Evolutionary conservation across 495 filamentous ascomycete species (phyloP), one percentile per base, ranked within the genome.

Genomic region (Astrothelium macrocarpum): DNA sequence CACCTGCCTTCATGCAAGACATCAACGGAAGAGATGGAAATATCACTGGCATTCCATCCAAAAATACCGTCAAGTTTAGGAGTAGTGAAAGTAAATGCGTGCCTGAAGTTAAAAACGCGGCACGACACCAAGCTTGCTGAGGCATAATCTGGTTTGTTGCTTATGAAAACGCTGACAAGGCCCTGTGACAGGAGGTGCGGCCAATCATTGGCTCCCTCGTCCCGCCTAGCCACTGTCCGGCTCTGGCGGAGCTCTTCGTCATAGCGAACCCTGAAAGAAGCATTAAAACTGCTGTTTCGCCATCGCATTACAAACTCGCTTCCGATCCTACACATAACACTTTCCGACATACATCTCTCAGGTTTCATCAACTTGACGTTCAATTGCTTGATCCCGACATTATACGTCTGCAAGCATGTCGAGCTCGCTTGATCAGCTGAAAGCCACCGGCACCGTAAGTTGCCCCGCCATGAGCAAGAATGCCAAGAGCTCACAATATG

Each of bases 361-460:
- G 11, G 2, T 10, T 9, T 16, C 49, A 56, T 29, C 20, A 26
- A 9, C 45, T 20, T 16, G 12, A 29, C 49, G 29, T 9, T 20
- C 25, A 9, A 56, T 9, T 5, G 7, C 9, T 29, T 20, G 23
- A 49, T 49, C n/a, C 5, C 10, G 5, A 12, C n/a, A 49, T n/a
- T 20, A 5, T 49, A 49, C n/a, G 5, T 12, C 32, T 46, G 45
- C 43, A 66, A 71, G 31, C 67, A 95, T 95, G 90, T 75, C 89
- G 72, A 87, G 74, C 77, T 90, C 93, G 78, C 86, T 98, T 65
- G 94, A 97, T 71, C 91, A 97, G 81, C 84, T 98, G 71, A 98
- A 98, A 82, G 86, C 89, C 77, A 79, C 89, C 73, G 95, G 94
- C 85, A 98, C 94, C 68, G 90, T 95, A 82, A 75, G 90, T 88